phyloP scores from a whole-genome alignment of 805 yeast species.

The Diddensiella transvaalensis region DNA sequence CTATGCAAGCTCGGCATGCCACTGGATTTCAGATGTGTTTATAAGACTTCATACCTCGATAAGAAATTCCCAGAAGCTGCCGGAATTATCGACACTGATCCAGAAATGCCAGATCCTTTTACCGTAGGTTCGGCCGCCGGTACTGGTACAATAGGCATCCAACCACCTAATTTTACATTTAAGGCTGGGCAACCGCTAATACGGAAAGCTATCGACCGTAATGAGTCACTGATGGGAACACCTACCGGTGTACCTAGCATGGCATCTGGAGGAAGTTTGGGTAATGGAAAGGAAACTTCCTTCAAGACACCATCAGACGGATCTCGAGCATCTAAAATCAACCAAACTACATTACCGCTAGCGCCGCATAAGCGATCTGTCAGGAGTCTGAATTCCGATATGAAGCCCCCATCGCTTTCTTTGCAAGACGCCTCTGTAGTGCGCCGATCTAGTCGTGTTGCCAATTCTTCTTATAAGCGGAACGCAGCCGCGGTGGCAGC shows the following conservation, averaged over 20 bases:
- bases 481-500: neutral
- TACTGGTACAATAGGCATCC: conserved; percentile 2
- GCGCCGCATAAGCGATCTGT: conserved; percentile 26
- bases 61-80: neutral
- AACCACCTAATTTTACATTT: conserved; percentile 13
- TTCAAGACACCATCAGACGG: conserved; percentile 20
- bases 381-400: conserved; percentile 10
- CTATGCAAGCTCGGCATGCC: conserved; percentile 69
- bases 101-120: conserved; percentile 14
- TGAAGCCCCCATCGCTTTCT: conserved; percentile 7
- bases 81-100: neutral
- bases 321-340: conserved; percentile 1
- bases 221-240: conserved; percentile 6
- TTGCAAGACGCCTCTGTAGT: conserved; percentile 7
- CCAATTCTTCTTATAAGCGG: neutral
- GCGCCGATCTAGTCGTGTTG: conserved; percentile 1
- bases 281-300: neutral
- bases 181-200: conserved; percentile 19
- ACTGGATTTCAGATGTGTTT: conserved; percentile 49
- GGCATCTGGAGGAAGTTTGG: neutral
- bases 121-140: conserved; percentile 3
- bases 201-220: conserved; percentile 3
- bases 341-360: conserved; percentile 15
- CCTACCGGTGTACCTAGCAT: conserved; percentile 5
- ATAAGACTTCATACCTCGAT: conserved; percentile 17